phyloP scores from a whole-genome alignment of 1,284 basidiomycete genomes.

The Pseudozyma tsukubaensis region DNA sequence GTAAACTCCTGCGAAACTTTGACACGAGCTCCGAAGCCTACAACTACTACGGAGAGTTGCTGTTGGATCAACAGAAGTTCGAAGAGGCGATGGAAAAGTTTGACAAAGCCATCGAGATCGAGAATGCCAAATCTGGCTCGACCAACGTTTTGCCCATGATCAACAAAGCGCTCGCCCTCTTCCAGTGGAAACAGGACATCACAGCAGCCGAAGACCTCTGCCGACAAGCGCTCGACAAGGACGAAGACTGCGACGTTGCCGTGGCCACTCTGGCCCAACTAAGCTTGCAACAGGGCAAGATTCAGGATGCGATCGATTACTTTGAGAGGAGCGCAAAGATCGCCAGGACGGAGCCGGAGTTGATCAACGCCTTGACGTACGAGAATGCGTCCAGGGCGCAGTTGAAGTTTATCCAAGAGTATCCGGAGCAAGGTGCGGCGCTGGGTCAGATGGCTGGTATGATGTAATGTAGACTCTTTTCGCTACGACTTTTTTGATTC shows the following conservation, averaged over 20 bases:
- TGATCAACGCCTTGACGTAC: constrained; percentile 88
- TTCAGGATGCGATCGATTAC: constrained; percentile 86
- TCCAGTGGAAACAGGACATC: constrained; percentile 95
- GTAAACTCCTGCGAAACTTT: constrained; percentile 69
- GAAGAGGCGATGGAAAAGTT: constrained; percentile 94
- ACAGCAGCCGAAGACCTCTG: constrained; percentile 85
- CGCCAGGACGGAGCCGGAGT: constrained; percentile 89
- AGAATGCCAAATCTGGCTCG: constrained; percentile 71
- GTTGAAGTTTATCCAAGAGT: constrained; percentile 64
- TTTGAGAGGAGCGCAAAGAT: constrained; percentile 87
- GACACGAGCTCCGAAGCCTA: constrained; percentile 62
- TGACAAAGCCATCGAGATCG: constrained; percentile 89
- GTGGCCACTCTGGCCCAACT: constrained; percentile 95
- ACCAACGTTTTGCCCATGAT: constrained; percentile 77
- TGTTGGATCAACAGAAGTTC: constrained; percentile 91
- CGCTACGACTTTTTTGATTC: neutral
- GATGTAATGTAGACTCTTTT: constrained; percentile 9
- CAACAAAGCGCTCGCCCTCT: constrained; percentile 95
- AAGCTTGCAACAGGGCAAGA: constrained; percentile 88
- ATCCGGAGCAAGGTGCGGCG: constrained; percentile 64
- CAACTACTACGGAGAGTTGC: constrained; percentile 84
- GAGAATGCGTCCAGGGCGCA: constrained; percentile 72
- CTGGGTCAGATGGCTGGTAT: constrained; percentile 63
- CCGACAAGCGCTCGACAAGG: constrained; percentile 85
- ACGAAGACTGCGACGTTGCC: constrained; percentile 91